Evolutionary conservation across 139 green algal genomes (phyloP).

Genomic region (Chlamydomonas incerta): DNA sequence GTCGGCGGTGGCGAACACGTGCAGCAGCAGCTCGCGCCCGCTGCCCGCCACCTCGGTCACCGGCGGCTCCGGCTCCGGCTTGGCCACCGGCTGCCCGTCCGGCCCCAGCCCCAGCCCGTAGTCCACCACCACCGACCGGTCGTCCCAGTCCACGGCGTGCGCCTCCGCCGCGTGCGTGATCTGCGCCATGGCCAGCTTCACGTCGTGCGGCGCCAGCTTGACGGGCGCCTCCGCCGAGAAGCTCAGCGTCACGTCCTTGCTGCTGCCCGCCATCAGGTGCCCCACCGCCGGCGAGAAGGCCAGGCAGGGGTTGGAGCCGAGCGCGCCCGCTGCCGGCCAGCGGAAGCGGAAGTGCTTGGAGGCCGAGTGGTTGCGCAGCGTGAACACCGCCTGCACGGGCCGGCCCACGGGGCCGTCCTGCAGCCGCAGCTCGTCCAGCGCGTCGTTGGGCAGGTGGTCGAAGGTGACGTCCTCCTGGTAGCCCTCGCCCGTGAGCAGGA

Average conservation of each 20-base stretch:
- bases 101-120: slow-evolving; percentile 29
- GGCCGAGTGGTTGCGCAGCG: slow-evolving; percentile 55
- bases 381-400: slow-evolving; percentile 35
- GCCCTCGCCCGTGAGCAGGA: slow-evolving; percentile 64
- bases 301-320: slow-evolving; percentile 53
- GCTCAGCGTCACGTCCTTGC: slow-evolving; percentile 72
- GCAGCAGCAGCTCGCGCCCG: slow-evolving; percentile 53
- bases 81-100: slow-evolving; percentile 22
- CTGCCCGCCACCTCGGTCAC: slow-evolving; percentile 57
- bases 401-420: slow-evolving; percentile 64
- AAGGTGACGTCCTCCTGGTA: slow-evolving; percentile 83
- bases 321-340: slow-evolving; percentile 43
- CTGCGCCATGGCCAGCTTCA: slow-evolving; percentile 43
- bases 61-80: slow-evolving; percentile 53
- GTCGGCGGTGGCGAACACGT: slow-evolving; percentile 68
- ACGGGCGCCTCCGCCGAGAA: slow-evolving; percentile 60
- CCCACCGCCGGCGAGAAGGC: slow-evolving; percentile 70
- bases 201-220: slow-evolving; percentile 58
- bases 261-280: slow-evolving; percentile 71
- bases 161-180: slow-evolving; percentile 11
- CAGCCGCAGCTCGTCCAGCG: slow-evolving; percentile 73
- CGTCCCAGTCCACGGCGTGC: slow-evolving; percentile 69
- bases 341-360: slow-evolving; percentile 62
- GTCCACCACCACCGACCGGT: slow-evolving; percentile 49
- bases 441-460: slow-evolving; percentile 66